A percentile compares a stretch with the other conserved stretches of the same genome.
These are phyloP conservation scores for Protea cynaroides DNA, from an alignment of 164 flowering plant genomes.

Conservation along the genomic window DNA sequence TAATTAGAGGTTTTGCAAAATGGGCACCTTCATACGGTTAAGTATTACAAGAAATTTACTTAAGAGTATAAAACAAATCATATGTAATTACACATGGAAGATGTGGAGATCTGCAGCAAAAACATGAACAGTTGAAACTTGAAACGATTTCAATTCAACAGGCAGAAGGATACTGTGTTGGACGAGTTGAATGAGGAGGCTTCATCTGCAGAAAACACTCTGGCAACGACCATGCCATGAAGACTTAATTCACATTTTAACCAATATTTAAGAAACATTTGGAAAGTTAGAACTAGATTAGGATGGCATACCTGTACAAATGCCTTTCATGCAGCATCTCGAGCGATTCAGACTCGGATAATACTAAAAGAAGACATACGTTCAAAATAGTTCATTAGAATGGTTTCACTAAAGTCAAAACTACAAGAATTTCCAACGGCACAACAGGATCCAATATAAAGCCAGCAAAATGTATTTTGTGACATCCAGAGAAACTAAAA, in stretches of 20 bases:
- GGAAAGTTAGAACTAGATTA: not conserved
- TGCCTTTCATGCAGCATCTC: constrained; percentile 94
- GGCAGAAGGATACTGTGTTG: constrained; percentile 90
- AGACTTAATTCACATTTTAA: not conserved
- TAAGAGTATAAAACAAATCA: too few species aligned
- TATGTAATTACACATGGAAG: too few species aligned
- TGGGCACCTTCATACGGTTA: constrained; percentile 69
- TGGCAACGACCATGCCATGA: constrained; percentile 20
- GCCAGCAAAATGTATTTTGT: not conserved
- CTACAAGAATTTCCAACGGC: not conserved
- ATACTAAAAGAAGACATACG: constrained; percentile 35
- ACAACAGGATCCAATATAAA: not conserved
- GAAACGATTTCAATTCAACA: not conserved
- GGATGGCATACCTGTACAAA: constrained; percentile 75
- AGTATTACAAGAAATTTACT: constrained; percentile 19
- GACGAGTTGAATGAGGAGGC: constrained; percentile 87
- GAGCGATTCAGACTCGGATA: constrained; percentile 98
- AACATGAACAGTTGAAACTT: not conserved
- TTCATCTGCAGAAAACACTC: constrained; percentile 99
- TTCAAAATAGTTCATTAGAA: constrained; percentile 4
- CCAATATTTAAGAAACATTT: not conserved
- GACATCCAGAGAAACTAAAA: not conserved
- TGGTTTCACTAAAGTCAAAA: not conserved
- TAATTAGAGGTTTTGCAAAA: constrained; percentile 92
- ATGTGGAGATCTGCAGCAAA: not conserved